phyloP scores from a whole-genome alignment of 257 asterid genomes.

The Solanum sejunctum region DNA sequence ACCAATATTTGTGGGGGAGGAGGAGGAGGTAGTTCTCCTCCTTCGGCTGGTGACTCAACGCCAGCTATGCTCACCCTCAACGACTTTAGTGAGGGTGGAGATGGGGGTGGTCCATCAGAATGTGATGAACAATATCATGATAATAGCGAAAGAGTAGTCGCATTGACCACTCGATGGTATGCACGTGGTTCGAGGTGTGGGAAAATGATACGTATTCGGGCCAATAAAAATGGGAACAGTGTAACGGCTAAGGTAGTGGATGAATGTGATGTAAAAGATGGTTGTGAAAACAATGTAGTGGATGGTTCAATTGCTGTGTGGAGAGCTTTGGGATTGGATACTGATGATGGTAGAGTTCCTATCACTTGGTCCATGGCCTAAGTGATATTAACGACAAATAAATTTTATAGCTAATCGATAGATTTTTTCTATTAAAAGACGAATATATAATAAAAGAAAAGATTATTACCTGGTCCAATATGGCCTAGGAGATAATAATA shows the following conservation, averaged over 20 bases:
- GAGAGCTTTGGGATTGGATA: slow-evolving; percentile 19
- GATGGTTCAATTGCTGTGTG: slow-evolving; percentile 30
- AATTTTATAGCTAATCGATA: background rate
- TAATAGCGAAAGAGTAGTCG: slow-evolving; percentile 23
- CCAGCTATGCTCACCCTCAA: slow-evolving; percentile 25
- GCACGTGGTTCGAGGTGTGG: slow-evolving; percentile 21
- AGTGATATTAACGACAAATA: background rate
- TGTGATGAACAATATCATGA: slow-evolving; percentile 21
- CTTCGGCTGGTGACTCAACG: slow-evolving; percentile 7
- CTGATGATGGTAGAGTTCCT: slow-evolving; percentile 8
- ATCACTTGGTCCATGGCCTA: slow-evolving; percentile 31
- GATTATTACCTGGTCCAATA: background rate
- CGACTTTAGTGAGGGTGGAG: slow-evolving; percentile 33
- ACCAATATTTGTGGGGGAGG: background rate
- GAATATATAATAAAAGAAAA: background rate
- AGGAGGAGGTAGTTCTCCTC: background rate
- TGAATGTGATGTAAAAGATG: slow-evolving; percentile 36
- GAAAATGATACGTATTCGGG: slow-evolving; percentile 12
- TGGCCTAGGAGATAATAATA: background rate
- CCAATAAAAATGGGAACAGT: slow-evolving; percentile 21
- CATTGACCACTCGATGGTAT: slow-evolving; percentile 33
- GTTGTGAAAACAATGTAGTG: slow-evolving; percentile 28
- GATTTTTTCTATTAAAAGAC: background rate
- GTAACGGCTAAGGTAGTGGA: slow-evolving; percentile 46
- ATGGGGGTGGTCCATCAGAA: slow-evolving; percentile 26